Evolutionary conservation across 2,329 filamentous ascomycete genomes (phyloP), one percentile per base, ranked within the genome.

Genomic region (Eutypella sp.): DNA sequence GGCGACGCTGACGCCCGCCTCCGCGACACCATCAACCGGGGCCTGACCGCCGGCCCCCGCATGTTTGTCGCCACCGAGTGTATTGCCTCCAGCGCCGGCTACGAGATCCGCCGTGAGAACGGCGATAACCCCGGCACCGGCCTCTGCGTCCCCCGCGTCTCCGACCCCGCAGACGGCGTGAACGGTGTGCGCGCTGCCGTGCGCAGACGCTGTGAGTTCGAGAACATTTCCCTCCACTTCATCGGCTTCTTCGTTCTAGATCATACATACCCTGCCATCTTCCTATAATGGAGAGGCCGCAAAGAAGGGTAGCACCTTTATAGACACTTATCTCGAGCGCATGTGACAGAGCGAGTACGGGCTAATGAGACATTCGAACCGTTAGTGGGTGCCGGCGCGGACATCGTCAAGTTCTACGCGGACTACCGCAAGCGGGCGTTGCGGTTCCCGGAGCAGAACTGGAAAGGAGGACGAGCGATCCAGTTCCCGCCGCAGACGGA

Each of bases 11-110:
- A 81, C 56, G 69, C 69, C 33, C 70, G 70, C 44, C 59, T 81
- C 3, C 68, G 77, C 9, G 74, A 81, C 56, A 69, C 71, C 27
- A 70, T 81, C 54, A 76, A 76, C 49, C 72, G 76, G 6, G 76
- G 75, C 4, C 55, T 81, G 10, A 71, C 69, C 2, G 74, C 75
- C 0, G 78, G 78, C 0, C 77, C 78, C 0, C 70, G 78, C 2
- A 66, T 81, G 33, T 78, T 79, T 56, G 76, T 79, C 23, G 73
- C 75, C 3, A 79, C 75, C 0, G 68, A 75, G 45, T 68, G 68
- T 18, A 61, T 81, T 11, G 73, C 75, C 5, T 72, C 67, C 33
- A 72, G 67, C 9, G 71, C 73, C 8, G 70, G 73, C 0, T 80
- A 76, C 52, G 75, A 74, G 52, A 57, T 71, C 15, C 67, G 72